Evolutionary conservation across 1,139 yeast genomes (phyloP).

Genomic region (Meyerozyma smithsonii): DNA sequence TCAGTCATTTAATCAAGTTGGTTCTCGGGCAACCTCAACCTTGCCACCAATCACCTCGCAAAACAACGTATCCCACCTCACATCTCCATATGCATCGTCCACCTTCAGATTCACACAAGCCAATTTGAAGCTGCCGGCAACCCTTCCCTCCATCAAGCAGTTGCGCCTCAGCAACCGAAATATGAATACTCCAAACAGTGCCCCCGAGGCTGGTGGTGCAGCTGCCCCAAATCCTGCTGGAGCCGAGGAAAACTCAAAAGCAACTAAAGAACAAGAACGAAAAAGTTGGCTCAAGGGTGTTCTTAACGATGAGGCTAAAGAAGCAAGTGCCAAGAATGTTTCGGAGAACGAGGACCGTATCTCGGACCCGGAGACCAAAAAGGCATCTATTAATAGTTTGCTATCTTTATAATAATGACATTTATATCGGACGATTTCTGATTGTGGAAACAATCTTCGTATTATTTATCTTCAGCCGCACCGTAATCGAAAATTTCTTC

Average conservation of each 20-base stretch:
- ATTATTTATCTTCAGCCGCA: no score
- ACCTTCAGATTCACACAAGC: slow-evolving; percentile 1
- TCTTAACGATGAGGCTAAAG: slow-evolving; percentile 5
- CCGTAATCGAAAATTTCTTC: not conserved
- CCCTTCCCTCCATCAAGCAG: slow-evolving; percentile 1
- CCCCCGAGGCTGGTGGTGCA: not conserved
- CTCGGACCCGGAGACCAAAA: slow-evolving; percentile 1
- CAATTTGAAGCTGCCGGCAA: not conserved
- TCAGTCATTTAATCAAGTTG: slow-evolving; percentile 29
- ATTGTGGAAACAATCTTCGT: no score
- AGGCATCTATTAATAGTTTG: slow-evolving; percentile 7
- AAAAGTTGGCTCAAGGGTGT: slow-evolving; percentile 9
- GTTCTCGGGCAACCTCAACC: not conserved
- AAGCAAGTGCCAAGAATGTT: not conserved
- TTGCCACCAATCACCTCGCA: not conserved
- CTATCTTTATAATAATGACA: slow-evolving; percentile 5
- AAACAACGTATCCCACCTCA: not conserved
- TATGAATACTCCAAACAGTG: not conserved
- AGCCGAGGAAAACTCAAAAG: not conserved
- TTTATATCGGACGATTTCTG: not conserved
- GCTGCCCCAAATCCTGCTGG: not conserved
- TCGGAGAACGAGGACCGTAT: not conserved
- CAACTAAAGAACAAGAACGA: not conserved
- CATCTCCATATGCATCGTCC: slow-evolving; percentile 8
- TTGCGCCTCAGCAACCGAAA: not conserved